Percentiles rank a stretch among this genome's conserved stretches.
Conservation (phyloP, 768 basidiomycete species). For the Hericium rajendrae region DNA sequence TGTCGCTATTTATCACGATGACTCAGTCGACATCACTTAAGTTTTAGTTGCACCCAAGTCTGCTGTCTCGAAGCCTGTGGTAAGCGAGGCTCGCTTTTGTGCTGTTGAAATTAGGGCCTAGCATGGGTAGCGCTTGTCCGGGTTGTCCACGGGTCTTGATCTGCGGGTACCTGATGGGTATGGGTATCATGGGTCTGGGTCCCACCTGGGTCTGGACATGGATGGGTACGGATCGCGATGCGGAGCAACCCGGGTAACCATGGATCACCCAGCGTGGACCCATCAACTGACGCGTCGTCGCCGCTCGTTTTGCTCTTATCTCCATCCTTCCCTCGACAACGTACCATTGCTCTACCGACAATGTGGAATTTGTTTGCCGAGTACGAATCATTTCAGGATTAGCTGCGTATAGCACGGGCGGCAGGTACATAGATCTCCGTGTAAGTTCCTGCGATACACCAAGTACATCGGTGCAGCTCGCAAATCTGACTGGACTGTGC, state of each 20-base stretch:
- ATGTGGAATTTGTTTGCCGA: not conserved
- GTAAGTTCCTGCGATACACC: too few species aligned
- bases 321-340: not conserved
- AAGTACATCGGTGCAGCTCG: too few species aligned
- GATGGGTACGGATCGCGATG: not conserved
- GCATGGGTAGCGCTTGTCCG: not conserved
- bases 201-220: not conserved
- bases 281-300: not conserved
- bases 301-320: not conserved
- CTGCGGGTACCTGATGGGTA: not conserved
- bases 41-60: too few species aligned
- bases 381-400: not conserved
- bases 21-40: too few species aligned
- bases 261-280: not conserved
- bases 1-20: too few species aligned
- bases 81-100: too few species aligned
- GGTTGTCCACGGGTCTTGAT: too few species aligned
- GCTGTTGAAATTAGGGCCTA: not conserved
- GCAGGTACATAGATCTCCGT: too few species aligned
- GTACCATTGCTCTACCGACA: not conserved
- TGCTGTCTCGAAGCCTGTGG: too few species aligned
- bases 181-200: not conserved
- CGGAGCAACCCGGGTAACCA: not conserved
- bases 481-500: too few species aligned
- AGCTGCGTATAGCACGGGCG: not conserved